A percentile compares a stretch with the other conserved stretches of the same genome.
Conservation (phyloP, 306 rosid genomes). For the Luffa aegyptiaca region DNA sequence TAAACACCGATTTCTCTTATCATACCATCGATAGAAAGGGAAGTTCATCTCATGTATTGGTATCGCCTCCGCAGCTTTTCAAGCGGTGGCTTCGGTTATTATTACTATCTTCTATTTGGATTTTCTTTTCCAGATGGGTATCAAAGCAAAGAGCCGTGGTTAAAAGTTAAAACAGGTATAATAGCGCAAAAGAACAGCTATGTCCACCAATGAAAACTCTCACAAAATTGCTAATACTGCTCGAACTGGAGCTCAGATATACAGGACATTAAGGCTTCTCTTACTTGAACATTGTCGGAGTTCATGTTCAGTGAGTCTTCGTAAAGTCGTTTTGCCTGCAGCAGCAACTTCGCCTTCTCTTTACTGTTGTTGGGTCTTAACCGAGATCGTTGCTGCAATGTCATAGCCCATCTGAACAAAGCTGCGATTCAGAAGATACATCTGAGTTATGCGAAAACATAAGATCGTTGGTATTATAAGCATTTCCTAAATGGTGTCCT, state of each 20-base stretch:
- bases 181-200: neutral
- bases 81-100: neutral
- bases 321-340: slow-evolving; percentile 74
- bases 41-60: neutral
- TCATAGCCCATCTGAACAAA: slow-evolving; percentile 77
- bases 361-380: slow-evolving; percentile 67
- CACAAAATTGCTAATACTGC: neutral
- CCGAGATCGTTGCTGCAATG: slow-evolving; percentile 85
- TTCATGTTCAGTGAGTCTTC: slow-evolving; percentile 78
- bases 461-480: neutral
- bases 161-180: neutral
- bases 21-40: neutral
- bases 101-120: neutral
- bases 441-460: neutral
- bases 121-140: neutral
- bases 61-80: neutral
- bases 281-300: slow-evolving; percentile 54
- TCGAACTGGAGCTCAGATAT: slow-evolving; percentile 54
- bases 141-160: neutral
- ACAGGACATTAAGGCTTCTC: slow-evolving; percentile 66
- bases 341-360: slow-evolving; percentile 76
- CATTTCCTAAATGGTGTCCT: neutral
- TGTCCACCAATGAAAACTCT: neutral
- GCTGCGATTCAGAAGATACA: slow-evolving; percentile 33
- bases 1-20: neutral